Conservation (phyloP, 1,284 basidiomycete species). For the Schizopora paradoxa region DNA sequence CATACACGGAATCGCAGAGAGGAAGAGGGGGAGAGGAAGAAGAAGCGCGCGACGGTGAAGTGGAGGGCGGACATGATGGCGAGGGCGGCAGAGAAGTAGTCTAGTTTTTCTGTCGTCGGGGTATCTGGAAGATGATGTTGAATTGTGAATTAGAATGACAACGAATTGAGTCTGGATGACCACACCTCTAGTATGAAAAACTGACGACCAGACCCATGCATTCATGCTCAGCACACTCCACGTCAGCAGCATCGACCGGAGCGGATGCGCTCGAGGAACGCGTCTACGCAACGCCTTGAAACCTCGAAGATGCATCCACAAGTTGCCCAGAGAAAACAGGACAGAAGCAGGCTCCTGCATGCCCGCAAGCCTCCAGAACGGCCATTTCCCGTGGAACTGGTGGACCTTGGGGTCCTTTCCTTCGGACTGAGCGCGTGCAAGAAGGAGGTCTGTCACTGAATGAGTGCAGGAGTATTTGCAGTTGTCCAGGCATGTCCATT, state of each 20-base stretch:
- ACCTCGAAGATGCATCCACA: conserved; percentile 66
- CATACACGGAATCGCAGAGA: conserved; percentile 31
- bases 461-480: conserved; percentile 92
- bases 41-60: conserved; percentile 69
- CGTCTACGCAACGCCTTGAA: conserved; percentile 42
- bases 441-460: conserved; percentile 62
- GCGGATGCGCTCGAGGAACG: conserved; percentile 56
- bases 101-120: conserved; percentile 81
- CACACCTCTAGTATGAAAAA: conserved; percentile 90
- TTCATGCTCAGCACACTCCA: conserved; percentile 79
- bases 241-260: conserved; percentile 64
- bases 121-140: conserved; percentile 70
- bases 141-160: conserved; percentile 10
- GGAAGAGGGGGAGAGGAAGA: conserved; percentile 46
- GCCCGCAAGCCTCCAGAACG: conserved; percentile 80
- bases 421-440: conserved; percentile 26
- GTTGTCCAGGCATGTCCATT: conserved; percentile 79
- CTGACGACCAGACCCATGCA: conserved; percentile 88
- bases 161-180: conserved; percentile 9
- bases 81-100: conserved; percentile 92
- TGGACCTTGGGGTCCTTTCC: conserved; percentile 41
- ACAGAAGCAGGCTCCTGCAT: conserved; percentile 96
- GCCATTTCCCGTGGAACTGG: conserved; percentile 97
- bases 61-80: conserved; percentile 76
- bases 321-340: conserved; percentile 81